Evolutionary conservation across 805 yeast species (phyloP).

Genomic region (Metschnikowia aberdeeniae): DNA sequence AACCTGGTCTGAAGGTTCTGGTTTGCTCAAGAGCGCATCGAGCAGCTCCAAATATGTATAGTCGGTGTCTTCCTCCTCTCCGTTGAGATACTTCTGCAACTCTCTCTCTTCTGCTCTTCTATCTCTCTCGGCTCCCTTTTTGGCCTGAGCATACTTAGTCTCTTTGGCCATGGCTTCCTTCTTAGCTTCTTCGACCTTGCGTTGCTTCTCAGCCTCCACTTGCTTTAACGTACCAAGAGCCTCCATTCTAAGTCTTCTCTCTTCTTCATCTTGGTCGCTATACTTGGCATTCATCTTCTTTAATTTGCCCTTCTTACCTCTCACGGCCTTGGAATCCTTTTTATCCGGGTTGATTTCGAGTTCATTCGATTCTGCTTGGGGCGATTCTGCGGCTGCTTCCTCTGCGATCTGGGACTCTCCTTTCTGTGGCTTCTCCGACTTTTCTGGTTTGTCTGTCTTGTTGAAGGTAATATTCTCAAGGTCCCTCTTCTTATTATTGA

Average conservation of each 20-base stretch:
- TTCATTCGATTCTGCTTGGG: background rate
- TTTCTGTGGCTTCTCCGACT: conserved; percentile 9
- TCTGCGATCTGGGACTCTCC: background rate
- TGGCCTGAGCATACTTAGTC: conserved; percentile 29
- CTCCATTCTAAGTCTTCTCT: conserved; percentile 67
- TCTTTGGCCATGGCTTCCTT: conserved; percentile 19
- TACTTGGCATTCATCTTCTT: conserved; percentile 82
- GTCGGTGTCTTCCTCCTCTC: conserved; percentile 29
- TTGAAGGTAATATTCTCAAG: conserved; percentile 23
- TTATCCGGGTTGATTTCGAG: conserved; percentile 1
- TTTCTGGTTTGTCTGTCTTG: conserved; percentile 1
- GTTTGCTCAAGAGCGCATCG: conserved; percentile 44
- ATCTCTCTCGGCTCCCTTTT: conserved; percentile 37
- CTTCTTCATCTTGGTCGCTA: conserved; percentile 90
- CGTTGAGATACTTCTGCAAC: conserved; percentile 40
- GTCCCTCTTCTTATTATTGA: conserved; percentile 36
- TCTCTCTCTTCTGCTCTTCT: conserved; percentile 44
- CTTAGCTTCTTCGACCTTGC: conserved; percentile 15
- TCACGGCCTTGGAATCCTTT: conserved; percentile 38
- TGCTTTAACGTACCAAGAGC: conserved; percentile 80
- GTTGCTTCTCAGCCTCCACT: conserved; percentile 27
- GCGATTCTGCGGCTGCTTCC: background rate
- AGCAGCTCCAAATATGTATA: conserved; percentile 39
- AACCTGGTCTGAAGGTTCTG: conserved; percentile 48
- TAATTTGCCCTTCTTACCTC: conserved; percentile 83